Base-by-base conservation (phyloP, 306 rosid genomes). In the Casuarina glauca region DNA sequence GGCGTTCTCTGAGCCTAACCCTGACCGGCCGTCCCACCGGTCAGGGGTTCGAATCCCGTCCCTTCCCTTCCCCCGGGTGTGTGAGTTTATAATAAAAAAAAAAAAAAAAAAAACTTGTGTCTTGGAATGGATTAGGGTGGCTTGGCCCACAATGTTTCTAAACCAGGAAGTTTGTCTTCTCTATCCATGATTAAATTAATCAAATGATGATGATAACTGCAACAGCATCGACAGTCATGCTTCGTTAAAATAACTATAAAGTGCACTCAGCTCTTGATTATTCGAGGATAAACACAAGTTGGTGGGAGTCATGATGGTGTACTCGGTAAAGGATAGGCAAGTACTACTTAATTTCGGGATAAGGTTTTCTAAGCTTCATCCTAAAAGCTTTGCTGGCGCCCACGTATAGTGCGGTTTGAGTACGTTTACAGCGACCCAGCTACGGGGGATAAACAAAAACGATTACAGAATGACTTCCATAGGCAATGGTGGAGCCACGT, bases 231-330 rank as follows among this genome's bases (percentile, higher is more conserved):
- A 64, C 48, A 78, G 41, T 26, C 77, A 69, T 62, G 46, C 44
- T n/a, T 78, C 13, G 39, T 19, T 44, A 60, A 60, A 48, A 49
- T 38, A 72, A 50, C 53, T 62, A 71, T 46, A 78, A 72, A 72
- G 77, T 61, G 58, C 72, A 58, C 43, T 58, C 70, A 45, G 69
- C 49, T 78, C 58, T 38, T 58, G 61, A 48, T 44, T 7, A n/a
- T 77, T 69, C 38, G 15, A 15, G 7, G n/a, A 44, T 38, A 49
- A 46, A 26, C 20, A 48, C 16, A 73, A 78, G 68, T 69, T 66
- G 84, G 80, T 76, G 87, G 87, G 71, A 46, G 80, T 81, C 78
- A 80, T 84, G 87, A 80, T 74, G 82, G 55, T 64, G 41, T 45
- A 46, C 76, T 19, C 6, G 19, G 52, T 1, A 36, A 20, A 38